phyloP scores from a whole-genome alignment of 73 alveolate genomes.

The Diophrys appendiculata region DNA sequence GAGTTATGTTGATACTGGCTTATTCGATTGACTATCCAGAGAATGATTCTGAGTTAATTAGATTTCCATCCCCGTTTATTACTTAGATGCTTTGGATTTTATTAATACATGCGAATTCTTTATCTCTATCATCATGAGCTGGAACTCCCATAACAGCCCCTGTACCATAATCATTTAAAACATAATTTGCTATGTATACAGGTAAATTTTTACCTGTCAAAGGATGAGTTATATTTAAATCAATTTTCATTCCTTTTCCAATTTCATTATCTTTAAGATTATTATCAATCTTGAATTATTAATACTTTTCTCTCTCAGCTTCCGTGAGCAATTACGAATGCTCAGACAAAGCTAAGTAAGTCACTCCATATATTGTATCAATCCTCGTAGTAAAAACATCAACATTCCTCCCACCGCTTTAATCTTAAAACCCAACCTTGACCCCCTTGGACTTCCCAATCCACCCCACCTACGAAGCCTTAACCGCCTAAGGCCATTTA shows the following conservation, averaged over 20 bases:
- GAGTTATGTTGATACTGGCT: conserved; percentile 26
- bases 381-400: conserved; percentile 62
- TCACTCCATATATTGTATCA: conserved; percentile 62
- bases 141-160: conserved; percentile 80
- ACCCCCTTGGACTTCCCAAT: conserved; percentile 70
- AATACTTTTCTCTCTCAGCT: no score
- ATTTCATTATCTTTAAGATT: conserved; percentile 14
- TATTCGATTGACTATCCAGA: conserved; percentile 28
- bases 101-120: conserved; percentile 37
- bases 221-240: conserved; percentile 45
- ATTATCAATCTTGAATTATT: no score
- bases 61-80: conserved; percentile 4
- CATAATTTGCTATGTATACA: conserved; percentile 56
- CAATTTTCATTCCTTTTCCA: conserved; percentile 20
- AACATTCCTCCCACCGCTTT: background rate
- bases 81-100: conserved; percentile 26
- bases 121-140: conserved; percentile 69
- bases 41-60: conserved; percentile 42
- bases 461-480: conserved; percentile 74
- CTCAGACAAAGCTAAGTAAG: conserved; percentile 55
- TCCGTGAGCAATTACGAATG: background rate
- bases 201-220: conserved; percentile 55
- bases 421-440: conserved; percentile 27
- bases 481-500: conserved; percentile 66
- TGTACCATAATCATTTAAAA: conserved; percentile 59